Evolutionary conservation across 2,329 filamentous ascomycete genomes (phyloP), one percentile per base, ranked within the genome.

Genomic region (Davidsoniella virescens): DNA sequence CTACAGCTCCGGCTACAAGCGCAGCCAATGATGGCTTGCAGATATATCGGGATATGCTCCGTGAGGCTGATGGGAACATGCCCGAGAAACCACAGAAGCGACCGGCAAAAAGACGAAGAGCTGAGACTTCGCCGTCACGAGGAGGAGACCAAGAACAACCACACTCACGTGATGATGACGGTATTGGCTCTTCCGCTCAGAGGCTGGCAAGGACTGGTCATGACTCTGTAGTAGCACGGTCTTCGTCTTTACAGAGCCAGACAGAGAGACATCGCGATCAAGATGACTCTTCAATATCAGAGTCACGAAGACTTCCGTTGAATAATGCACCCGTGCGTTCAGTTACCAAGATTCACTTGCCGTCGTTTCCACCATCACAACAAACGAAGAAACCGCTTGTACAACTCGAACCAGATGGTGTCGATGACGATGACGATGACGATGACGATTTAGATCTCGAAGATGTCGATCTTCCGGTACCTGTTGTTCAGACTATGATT

Each of bases 401-500:
- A 12, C 29, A 9, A 12, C 29, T 33, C 29, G 29, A 33, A 8
- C 29, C 29, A 33, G 29, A 9, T 23, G 20, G 5, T 14, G 47
- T 40, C 17, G 47, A 49, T 20, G 37, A 49, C 6, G 37, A 49
- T 3, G 37, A 42, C 23, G 47, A 49, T 42, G 63, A 67, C 1
- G 65, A 69, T 3, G 67, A 70, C 2, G 63, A 65, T 10, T 50
- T 70, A 18, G 66, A 71, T 41, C 74, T 75, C 55, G 66, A 75
- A 54, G 72, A 76, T 56, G 69, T 75, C 1, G 56, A 60, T 3
- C 56, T 73, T 2, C 72, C 73, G 0, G 55, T 62, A 12, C 65
- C 71, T 0, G 72, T 66, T 0, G 56, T 74, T 16, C 73, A 77
- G 57, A 76, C 72, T 1, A 64, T 74, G 50, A 65, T 70, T 43